Percentiles rank a stretch among this genome's conserved stretches.
Conservation (phyloP, 2,329 filamentous ascomycete species). For the Botrytis medusae region DNA sequence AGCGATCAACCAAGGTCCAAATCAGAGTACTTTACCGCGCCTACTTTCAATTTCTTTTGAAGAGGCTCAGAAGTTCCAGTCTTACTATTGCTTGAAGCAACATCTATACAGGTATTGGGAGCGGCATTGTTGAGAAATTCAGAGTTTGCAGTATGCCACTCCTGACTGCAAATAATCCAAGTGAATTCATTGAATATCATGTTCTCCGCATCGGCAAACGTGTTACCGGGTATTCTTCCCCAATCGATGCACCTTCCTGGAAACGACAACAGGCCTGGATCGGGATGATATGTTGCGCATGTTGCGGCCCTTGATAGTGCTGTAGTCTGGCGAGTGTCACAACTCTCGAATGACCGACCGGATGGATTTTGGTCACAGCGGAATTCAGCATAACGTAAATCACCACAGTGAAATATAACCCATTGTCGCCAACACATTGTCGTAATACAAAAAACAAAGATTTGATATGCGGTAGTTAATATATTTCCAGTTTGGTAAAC, state of each 20-base stretch:
- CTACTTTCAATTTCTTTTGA: neutral
- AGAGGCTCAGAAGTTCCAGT: neutral
- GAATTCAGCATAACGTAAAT: neutral
- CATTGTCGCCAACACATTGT: conserved; percentile 7
- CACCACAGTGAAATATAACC: neutral
- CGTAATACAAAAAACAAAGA: neutral
- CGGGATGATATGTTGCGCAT: neutral
- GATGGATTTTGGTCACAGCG: neutral
- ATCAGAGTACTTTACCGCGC: neutral
- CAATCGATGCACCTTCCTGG: conserved; percentile 9
- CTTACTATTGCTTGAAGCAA: neutral
- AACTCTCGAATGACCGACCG: neutral
- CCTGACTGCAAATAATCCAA: neutral
- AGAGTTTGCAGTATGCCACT: neutral
- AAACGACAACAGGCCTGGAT: neutral
- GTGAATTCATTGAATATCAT: neutral
- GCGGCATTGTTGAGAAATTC: neutral
- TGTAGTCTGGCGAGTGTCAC: neutral
- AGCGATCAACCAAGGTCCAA: neutral
- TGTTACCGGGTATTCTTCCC: neutral
- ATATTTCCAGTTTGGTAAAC: neutral
- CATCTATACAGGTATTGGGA: neutral
- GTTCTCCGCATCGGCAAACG: rapidly evolving
- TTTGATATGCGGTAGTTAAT: neutral
- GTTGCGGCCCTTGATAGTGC: too few relatives aligned